These are phyloP conservation scores for Microbotryum intermedium DNA, from an alignment of 1,284 basidiomycete genomes.

Conservation along the genomic window DNA sequence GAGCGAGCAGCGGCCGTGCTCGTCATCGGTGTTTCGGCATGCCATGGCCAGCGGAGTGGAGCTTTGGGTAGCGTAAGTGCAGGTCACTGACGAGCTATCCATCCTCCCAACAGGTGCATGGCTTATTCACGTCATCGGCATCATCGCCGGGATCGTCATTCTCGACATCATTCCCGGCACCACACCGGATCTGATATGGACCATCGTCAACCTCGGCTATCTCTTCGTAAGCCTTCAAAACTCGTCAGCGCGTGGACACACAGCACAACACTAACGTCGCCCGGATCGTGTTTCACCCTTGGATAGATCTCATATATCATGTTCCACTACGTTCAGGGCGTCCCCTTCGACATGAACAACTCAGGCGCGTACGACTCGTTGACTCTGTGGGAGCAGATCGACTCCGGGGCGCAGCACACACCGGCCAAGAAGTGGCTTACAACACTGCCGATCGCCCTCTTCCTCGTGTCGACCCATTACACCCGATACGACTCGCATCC, in stretches of 20 bases:
- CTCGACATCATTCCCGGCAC: constrained; percentile 92
- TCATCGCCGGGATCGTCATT: constrained; percentile 79
- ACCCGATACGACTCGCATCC: constrained; percentile 76
- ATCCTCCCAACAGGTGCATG: constrained; percentile 65
- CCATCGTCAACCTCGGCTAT: constrained; percentile 84
- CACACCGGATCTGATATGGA: constrained; percentile 91
- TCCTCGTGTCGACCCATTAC: constrained; percentile 95
- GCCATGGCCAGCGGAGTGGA: too few relatives aligned
- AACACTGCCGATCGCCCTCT: constrained; percentile 79
- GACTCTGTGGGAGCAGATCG: constrained; percentile 99
- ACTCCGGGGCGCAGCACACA: constrained; percentile 95
- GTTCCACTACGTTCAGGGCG: constrained; percentile 97
- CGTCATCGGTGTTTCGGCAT: too few relatives aligned
- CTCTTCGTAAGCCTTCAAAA: constrained; percentile 58
- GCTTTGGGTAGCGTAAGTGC: background rate
- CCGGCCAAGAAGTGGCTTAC: constrained; percentile 97
- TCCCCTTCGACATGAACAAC: constrained; percentile 67
- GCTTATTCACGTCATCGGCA: constrained; percentile 93
- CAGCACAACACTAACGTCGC: background rate
- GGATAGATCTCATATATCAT: constrained; percentile 84
- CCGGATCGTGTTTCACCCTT: background rate
- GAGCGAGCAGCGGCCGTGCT: too few relatives aligned
- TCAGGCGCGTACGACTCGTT: constrained; percentile 89
- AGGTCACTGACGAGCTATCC: background rate
- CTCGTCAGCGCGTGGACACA: background rate